A percentile compares a stretch with the other conserved stretches of the same genome.
phyloP scores from a whole-genome alignment of 805 yeast genomes.

The Priceomyces melissophilus region DNA sequence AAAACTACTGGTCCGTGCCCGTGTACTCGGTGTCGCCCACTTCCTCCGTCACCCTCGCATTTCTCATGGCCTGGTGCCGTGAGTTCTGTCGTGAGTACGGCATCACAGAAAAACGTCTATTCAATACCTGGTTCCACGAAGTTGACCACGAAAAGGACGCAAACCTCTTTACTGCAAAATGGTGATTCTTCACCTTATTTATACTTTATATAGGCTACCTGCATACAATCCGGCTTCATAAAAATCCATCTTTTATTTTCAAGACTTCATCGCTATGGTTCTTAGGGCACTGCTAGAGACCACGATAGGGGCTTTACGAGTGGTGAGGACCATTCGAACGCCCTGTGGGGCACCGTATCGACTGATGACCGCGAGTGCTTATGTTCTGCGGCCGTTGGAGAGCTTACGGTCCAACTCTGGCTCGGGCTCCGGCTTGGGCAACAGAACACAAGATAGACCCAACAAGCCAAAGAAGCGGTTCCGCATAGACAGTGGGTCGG shows the following conservation, averaged over 20 bases:
- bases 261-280: background rate
- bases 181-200: slow-evolving; percentile 35
- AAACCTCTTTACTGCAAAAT: slow-evolving; percentile 51
- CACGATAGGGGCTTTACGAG: background rate
- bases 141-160: slow-evolving; percentile 53
- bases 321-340: too few relatives aligned
- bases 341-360: too few relatives aligned
- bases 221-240: too few relatives aligned
- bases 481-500: slow-evolving; percentile 22
- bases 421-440: too few relatives aligned
- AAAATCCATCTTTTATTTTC: too few relatives aligned
- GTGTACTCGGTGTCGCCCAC: slow-evolving; percentile 11
- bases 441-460: slow-evolving; percentile 1
- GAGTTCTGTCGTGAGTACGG: slow-evolving; percentile 27
- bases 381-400: too few relatives aligned
- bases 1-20: slow-evolving; percentile 33
- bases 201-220: too few relatives aligned
- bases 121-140: slow-evolving; percentile 45
- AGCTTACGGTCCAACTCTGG: too few relatives aligned
- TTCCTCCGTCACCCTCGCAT: background rate
- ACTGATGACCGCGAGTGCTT: too few relatives aligned
- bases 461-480: slow-evolving; percentile 12
- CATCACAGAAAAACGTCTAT: slow-evolving; percentile 33
- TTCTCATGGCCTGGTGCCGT: slow-evolving; percentile 8
- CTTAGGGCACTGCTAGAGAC: background rate